Evolutionary conservation across 2,329 filamentous ascomycete genomes (phyloP).

Genomic region (Aspergillus latus): DNA sequence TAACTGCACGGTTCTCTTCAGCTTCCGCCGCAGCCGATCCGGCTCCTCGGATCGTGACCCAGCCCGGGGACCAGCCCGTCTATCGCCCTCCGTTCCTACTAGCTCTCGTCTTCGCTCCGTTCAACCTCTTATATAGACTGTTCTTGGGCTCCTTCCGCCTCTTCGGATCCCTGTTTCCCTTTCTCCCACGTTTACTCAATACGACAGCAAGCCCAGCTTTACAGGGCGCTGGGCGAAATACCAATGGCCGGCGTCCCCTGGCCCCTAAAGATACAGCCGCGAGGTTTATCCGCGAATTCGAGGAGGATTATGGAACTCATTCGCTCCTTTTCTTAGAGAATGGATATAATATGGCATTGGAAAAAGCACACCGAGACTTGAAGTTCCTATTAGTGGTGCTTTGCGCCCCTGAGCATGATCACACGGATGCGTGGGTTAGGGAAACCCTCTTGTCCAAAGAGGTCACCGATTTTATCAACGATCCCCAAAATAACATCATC

Average conservation of each 20-base stretch:
- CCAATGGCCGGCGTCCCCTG: conserved; percentile 70
- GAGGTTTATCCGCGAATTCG: conserved; percentile 87
- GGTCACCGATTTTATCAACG: conserved; percentile 70
- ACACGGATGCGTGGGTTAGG: conserved; percentile 76
- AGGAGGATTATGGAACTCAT: conserved; percentile 78
- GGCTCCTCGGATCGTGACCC: conserved; percentile 84
- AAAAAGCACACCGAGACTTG: conserved; percentile 83
- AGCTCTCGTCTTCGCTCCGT: conserved; percentile 75
- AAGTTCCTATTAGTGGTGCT: conserved; percentile 89
- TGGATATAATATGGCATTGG: conserved; percentile 87
- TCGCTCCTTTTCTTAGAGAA: conserved; percentile 76
- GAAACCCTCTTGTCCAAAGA: conserved; percentile 78
- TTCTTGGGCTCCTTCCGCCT: conserved; percentile 67
- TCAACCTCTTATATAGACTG: conserved; percentile 73
- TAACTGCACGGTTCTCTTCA: conserved; percentile 34
- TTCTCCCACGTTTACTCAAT: conserved; percentile 66
- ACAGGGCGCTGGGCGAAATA: conserved; percentile 52
- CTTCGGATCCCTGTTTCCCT: conserved; percentile 75
- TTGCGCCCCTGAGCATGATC: conserved; percentile 90
- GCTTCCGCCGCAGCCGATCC: conserved; percentile 55
- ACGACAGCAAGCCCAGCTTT: conserved; percentile 51
- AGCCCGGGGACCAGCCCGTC: conserved; percentile 62
- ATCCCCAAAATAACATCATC: conserved; percentile 74
- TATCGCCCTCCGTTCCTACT: conserved; percentile 74
- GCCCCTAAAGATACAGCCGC: conserved; percentile 84